Conservation (phyloP, 164 flowering plant species). For the Vitis riparia region DNA sequence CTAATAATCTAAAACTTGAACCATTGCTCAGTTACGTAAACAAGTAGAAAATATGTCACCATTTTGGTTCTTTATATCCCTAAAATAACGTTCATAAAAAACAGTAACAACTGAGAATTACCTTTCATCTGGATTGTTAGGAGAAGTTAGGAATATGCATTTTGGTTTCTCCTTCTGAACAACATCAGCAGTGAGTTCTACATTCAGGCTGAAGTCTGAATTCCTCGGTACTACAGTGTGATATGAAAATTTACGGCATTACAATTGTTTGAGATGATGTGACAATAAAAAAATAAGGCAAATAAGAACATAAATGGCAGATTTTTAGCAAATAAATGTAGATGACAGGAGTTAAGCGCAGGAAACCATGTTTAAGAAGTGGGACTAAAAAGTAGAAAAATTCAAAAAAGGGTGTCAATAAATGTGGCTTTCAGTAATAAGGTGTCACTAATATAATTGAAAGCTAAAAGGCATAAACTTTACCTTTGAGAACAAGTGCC, state of each 20-base stretch:
- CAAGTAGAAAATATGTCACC: not conserved
- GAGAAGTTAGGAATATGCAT: slow-evolving; percentile 89
- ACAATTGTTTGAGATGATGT: not conserved
- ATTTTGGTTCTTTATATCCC: not conserved
- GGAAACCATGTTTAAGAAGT: no score
- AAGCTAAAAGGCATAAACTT: not conserved
- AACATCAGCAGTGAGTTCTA: slow-evolving; percentile 60
- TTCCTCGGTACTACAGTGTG: slow-evolving; percentile 73
- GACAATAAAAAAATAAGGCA: not conserved
- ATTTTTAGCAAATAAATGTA: not conserved
- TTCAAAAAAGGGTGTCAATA: not conserved
- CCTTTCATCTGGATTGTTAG: slow-evolving; percentile 99
- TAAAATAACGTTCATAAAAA: not conserved
- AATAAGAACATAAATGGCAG: not conserved
- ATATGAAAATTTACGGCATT: slow-evolving; percentile 2
- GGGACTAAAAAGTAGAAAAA: not conserved
- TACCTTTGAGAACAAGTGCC: slow-evolving; percentile 86
- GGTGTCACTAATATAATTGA: not conserved
- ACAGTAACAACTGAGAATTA: slow-evolving; percentile 13
- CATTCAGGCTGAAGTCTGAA: slow-evolving; percentile 80
- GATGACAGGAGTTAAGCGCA: not conserved
- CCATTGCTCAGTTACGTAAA: not conserved
- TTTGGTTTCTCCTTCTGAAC: slow-evolving; percentile 85
- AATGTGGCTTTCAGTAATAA: no score
- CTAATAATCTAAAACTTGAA: no score